A percentile compares a stretch with the other conserved stretches of the same genome.
phyloP scores from a whole-genome alignment of 306 rosid species.

The Prunus mira region DNA sequence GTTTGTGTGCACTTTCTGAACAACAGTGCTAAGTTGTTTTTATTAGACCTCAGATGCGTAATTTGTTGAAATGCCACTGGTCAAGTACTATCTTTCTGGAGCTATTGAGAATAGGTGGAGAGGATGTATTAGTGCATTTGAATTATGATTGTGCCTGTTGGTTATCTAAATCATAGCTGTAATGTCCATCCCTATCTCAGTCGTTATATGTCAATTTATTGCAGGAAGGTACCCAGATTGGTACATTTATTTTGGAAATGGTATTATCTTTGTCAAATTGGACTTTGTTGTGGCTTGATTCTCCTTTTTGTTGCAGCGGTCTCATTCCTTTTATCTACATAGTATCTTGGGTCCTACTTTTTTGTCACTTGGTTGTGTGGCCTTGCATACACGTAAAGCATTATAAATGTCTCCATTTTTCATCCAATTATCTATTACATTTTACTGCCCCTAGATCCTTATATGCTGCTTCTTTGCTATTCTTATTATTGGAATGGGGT shows the following conservation, averaged over 20 bases:
- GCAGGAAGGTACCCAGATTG: slow-evolving; percentile 68
- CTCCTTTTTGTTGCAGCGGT: slow-evolving; percentile 51
- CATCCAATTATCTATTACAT: slow-evolving; percentile 30
- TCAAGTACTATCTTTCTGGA: slow-evolving; percentile 3
- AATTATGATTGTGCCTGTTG: slow-evolving; percentile 22
- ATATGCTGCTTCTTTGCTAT: slow-evolving; percentile 38
- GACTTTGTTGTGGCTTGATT: slow-evolving; percentile 45
- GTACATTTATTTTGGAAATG: slow-evolving; percentile 59
- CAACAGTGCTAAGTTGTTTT: background rate
- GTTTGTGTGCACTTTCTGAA: background rate
- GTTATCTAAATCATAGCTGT: background rate
- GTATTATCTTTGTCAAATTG: slow-evolving; percentile 54
- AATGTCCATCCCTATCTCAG: slow-evolving; percentile 40
- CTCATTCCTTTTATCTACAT: slow-evolving; percentile 42
- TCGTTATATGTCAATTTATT: slow-evolving; percentile 47
- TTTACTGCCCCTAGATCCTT: slow-evolving; percentile 8
- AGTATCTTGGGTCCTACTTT: slow-evolving; percentile 28
- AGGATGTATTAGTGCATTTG: background rate
- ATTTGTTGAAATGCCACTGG: slow-evolving; percentile 1
- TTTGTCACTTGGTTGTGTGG: slow-evolving; percentile 27
- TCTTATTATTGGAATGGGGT: slow-evolving; percentile 37
- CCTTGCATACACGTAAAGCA: slow-evolving; percentile 43
- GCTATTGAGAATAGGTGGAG: background rate
- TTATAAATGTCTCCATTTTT: slow-evolving; percentile 30
- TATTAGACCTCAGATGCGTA: background rate